phyloP scores from a whole-genome alignment of 2,329 filamentous ascomycete species.

The Colletotrichum echinochloae region DNA sequence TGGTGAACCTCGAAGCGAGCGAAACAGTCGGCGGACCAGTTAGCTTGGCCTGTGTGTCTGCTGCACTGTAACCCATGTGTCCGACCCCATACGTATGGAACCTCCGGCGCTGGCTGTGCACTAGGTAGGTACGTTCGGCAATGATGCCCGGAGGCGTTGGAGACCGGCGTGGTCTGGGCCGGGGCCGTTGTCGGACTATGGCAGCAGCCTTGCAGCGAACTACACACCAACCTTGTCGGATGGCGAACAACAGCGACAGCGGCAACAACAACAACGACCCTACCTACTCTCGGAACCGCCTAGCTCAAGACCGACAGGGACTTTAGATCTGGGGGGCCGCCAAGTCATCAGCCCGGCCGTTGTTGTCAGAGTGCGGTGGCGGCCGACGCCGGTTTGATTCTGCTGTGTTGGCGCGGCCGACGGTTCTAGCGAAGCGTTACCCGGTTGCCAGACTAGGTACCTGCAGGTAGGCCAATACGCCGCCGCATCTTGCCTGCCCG shows the following conservation, averaged over 20 bases:
- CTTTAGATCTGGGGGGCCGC: not conserved
- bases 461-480: not conserved
- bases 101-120: not conserved
- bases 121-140: not conserved
- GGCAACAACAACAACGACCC: too few relatives aligned
- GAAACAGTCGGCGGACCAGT: not conserved
- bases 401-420: constrained; percentile 1
- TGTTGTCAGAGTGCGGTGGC: not conserved
- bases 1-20: not conserved
- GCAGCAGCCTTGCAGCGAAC: not conserved
- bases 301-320: not conserved
- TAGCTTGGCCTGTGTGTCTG: not conserved
- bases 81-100: not conserved
- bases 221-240: not conserved
- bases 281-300: not conserved
- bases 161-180: not conserved
- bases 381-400: not conserved
- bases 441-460: not conserved
- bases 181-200: not conserved
- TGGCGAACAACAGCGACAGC: not conserved
- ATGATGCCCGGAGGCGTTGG: not conserved
- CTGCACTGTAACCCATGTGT: not conserved
- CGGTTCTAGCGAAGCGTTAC: constrained; percentile 17
- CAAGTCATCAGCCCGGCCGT: constrained; percentile 5
- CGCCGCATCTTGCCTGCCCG: not conserved